phyloP scores from a whole-genome alignment of 2,329 filamentous ascomycete species.

The Dactylellina cionopaga region DNA sequence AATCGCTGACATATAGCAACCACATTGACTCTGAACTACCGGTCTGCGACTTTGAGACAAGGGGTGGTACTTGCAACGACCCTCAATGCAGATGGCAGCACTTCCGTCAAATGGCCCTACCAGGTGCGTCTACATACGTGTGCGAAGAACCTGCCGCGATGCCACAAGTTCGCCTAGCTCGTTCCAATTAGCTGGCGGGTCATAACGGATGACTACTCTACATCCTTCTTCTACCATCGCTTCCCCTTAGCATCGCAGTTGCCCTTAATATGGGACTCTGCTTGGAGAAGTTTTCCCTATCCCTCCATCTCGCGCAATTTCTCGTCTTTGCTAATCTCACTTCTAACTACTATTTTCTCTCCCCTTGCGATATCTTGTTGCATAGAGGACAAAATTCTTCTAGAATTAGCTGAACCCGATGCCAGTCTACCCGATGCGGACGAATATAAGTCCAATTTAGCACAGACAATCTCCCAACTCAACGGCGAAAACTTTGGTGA shows the following conservation, averaged over 20 bases:
- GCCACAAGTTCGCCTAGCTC: slow-evolving; percentile 7
- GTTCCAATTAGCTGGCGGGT: slow-evolving; percentile 2
- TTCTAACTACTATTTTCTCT: slow-evolving; percentile 42
- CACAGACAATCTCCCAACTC: slow-evolving; percentile 70
- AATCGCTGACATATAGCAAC: slow-evolving; percentile 93
- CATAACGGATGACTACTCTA: background rate
- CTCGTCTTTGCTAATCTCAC: slow-evolving; percentile 15
- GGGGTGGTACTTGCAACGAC: slow-evolving; percentile 78
- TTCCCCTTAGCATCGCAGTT: slow-evolving; percentile 37
- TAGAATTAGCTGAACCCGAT: slow-evolving; percentile 74
- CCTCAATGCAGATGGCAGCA: slow-evolving; percentile 80
- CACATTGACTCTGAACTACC: slow-evolving; percentile 79
- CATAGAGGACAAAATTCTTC: slow-evolving; percentile 77
- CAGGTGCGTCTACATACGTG: slow-evolving; percentile 71
- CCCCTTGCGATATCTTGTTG: slow-evolving; percentile 33
- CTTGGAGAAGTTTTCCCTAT: slow-evolving; percentile 3
- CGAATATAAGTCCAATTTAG: slow-evolving; percentile 72
- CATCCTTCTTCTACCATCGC: background rate
- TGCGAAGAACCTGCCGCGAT: slow-evolving; percentile 28
- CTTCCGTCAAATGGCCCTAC: slow-evolving; percentile 76
- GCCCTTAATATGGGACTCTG: slow-evolving; percentile 42
- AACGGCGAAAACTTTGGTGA: slow-evolving; percentile 71
- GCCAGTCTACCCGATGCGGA: slow-evolving; percentile 65
- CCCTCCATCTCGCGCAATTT: background rate
- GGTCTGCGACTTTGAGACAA: slow-evolving; percentile 80